Evolutionary conservation across 306 rosid species (phyloP).

Genomic region (Heteromeles arbutifolia): DNA sequence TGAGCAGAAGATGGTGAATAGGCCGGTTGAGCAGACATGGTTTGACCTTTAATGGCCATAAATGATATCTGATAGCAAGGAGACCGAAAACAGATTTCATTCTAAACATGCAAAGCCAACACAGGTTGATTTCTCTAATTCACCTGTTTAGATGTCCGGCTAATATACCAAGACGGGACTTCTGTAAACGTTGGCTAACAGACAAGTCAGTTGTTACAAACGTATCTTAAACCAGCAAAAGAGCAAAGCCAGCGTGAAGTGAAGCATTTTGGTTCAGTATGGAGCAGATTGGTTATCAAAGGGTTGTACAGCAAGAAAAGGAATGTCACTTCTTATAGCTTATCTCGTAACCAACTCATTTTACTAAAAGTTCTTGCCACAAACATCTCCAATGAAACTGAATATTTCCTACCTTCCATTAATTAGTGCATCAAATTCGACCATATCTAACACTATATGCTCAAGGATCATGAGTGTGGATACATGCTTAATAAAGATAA

Average conservation of each 20-base stretch:
- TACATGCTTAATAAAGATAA: too few relatives aligned
- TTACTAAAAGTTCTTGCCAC: too few relatives aligned
- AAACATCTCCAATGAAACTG: not conserved
- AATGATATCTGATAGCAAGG: not conserved
- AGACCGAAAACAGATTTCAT: not conserved
- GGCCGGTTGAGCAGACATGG: not conserved
- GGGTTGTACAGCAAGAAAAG: too few relatives aligned
- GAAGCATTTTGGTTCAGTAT: too few relatives aligned
- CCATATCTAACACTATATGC: not conserved
- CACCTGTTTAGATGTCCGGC: not conserved
- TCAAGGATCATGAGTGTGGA: not conserved
- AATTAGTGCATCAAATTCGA: not conserved
- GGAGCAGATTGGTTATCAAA: not conserved
- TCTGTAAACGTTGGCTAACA: not conserved
- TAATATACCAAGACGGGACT: not conserved
- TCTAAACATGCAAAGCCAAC: not conserved
- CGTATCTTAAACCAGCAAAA: not conserved
- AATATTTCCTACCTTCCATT: not conserved
- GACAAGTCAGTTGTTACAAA: not conserved
- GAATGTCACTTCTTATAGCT: not conserved
- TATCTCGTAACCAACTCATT: too few relatives aligned
- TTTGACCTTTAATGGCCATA: not conserved
- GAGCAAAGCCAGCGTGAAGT: not conserved
- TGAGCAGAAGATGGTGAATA: not conserved
- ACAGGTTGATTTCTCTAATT: not conserved